Base-by-base conservation (phyloP, 805 yeast genomes). In the Blastobotrys chiropterorum region DNA sequence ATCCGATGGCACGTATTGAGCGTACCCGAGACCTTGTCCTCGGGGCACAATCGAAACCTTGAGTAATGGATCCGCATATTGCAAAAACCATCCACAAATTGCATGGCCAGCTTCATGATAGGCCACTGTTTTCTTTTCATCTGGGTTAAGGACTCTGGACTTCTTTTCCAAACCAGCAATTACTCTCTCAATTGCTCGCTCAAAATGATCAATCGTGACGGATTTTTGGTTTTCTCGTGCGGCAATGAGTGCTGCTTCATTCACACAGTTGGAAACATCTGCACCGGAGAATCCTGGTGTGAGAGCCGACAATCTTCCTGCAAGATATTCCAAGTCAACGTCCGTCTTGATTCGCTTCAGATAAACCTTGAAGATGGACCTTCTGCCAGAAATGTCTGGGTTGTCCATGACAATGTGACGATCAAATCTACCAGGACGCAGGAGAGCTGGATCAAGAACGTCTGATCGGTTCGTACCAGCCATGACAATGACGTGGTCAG, bases 71-170 rank as follows among this genome's bases (percentile, higher is more conserved):
- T 92, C 97, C 1, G 98, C 96, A 68, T 79, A 78, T 67, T 86
- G 80, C 63, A 94, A 77, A 64, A 75, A 90, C 99, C 99, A 94
- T 11, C 99, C 99, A 69, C 98, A 90, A 55, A 94, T 81, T 8
- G 99, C 99, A 70, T 95, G 99, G 2, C 99, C 99, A 2, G 99
- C 99, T 69, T 94, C 99, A 67, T 95, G 99, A 63, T 86, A 94
- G 0, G 99, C 99, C 52, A 95, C 97, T 22, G 89, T 82, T 56
- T 76, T 81, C 71, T 90, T 88, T 66, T 95, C 98, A 54, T 85
- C 90, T 1, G 89, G 85, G 2, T 89, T 81, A 55, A 95, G 74
- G 13, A 94, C 79, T 63, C 85, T 84, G 14, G 90, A 79, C 70
- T 89, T 92, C 75, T 87, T 87, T 69, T 92, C 98, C 56, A 94